These are phyloP conservation scores for Geopyxis carbonaria DNA, from an alignment of 495 filamentous ascomycete genomes.

Conservation along the genomic window DNA sequence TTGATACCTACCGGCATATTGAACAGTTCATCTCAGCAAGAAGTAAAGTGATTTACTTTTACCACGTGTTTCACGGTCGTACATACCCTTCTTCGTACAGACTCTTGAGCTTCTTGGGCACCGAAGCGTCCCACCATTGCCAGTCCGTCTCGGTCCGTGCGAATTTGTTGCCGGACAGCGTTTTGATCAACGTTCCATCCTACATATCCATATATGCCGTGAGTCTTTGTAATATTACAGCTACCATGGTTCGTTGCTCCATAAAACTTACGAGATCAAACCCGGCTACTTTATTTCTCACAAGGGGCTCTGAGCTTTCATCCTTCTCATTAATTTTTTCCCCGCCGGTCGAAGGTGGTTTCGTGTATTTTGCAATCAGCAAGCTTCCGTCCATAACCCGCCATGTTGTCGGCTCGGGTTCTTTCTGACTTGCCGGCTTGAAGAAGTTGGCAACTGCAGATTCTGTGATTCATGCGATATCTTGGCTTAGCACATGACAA, in stretches of 20 bases:
- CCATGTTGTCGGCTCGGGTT: conserved; percentile 65
- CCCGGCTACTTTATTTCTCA: conserved; percentile 49
- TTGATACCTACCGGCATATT: conserved; percentile 47
- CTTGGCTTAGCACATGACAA: conserved; percentile 3
- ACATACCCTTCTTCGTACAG: conserved; percentile 56
- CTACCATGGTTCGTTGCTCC: no score
- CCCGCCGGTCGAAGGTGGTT: no score
- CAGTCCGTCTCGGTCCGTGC: conserved; percentile 57
- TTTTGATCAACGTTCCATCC: conserved; percentile 76
- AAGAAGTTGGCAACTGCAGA: conserved; percentile 66
- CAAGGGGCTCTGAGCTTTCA: not conserved
- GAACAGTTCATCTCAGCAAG: no score
- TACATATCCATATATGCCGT: conserved; percentile 22
- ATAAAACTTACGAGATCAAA: conserved; percentile 64
- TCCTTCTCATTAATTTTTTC: conserved; percentile 20
- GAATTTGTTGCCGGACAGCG: conserved; percentile 65
- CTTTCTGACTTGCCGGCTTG: conserved; percentile 70
- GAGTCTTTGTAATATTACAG: conserved; percentile 2
- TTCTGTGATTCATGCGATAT: conserved; percentile 32
- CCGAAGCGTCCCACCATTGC: conserved; percentile 78
- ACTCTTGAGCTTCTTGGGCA: conserved; percentile 46
- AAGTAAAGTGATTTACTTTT: not conserved
- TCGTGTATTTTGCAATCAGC: conserved; percentile 53
- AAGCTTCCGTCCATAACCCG: conserved; percentile 47
- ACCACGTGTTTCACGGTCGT: not conserved